Evolutionary conservation across 768 basidiomycete species (phyloP).

Genomic region (Trametes cinnabarina): DNA sequence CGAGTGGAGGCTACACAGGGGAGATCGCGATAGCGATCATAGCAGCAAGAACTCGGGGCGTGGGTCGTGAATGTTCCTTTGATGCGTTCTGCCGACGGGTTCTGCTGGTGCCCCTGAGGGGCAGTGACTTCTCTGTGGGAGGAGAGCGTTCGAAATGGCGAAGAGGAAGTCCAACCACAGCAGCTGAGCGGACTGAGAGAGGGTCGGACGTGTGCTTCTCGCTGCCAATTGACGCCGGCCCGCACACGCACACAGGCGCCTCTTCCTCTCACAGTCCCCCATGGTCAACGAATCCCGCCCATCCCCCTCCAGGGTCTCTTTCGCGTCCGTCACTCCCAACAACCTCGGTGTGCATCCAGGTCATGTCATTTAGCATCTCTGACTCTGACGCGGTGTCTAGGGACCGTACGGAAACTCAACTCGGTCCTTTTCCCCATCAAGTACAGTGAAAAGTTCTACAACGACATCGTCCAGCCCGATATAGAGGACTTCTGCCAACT

Average conservation of each 20-base stretch:
- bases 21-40: slow-evolving; percentile 16
- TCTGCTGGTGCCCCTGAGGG: not conserved
- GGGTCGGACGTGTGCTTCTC: not conserved
- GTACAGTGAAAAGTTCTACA: slow-evolving; percentile 87
- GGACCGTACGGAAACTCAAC: slow-evolving; percentile 57
- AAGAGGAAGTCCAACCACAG: not conserved
- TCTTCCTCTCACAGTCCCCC: slow-evolving; percentile 27
- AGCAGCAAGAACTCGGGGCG: not conserved
- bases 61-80: not conserved
- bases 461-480: slow-evolving; percentile 71
- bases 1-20: not conserved
- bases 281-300: slow-evolving; percentile 31
- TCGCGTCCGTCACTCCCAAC: slow-evolving; percentile 73
- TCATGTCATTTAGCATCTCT: slow-evolving; percentile 47
- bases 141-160: not conserved
- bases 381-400: slow-evolving; percentile 56
- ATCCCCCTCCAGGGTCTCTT: slow-evolving; percentile 51
- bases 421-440: slow-evolving; percentile 86
- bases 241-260: slow-evolving; percentile 17
- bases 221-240: slow-evolving; percentile 11
- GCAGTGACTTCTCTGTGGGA: not conserved
- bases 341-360: slow-evolving; percentile 63
- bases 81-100: slow-evolving; percentile 9
- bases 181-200: too few relatives aligned
- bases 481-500: slow-evolving; percentile 87